These are phyloP conservation scores for Rosa hybrid DNA, from an alignment of 331 rosid genomes.

Conservation along the genomic window DNA sequence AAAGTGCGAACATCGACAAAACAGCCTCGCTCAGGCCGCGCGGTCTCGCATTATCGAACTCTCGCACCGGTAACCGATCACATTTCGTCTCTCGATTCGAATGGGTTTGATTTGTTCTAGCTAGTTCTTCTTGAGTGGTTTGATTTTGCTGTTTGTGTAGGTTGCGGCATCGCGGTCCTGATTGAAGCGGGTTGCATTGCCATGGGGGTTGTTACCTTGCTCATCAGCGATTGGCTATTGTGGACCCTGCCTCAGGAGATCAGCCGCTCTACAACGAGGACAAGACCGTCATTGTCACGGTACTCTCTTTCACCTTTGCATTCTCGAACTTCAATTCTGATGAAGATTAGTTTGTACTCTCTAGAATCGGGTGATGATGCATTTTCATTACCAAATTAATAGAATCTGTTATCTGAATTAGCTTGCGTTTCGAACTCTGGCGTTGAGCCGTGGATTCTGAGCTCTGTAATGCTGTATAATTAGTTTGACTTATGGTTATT, in stretches of 20 bases:
- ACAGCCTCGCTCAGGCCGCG: conserved; percentile 51
- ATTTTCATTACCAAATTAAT: not conserved
- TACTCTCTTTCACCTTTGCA: conserved; percentile 9
- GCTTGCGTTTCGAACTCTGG: not conserved
- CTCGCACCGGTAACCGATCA: conserved; percentile 61
- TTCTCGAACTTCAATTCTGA: not conserved
- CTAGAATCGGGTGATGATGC: not conserved
- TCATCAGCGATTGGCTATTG: conserved; percentile 87
- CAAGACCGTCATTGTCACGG: conserved; percentile 77
- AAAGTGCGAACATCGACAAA: no score
- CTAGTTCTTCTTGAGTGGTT: not conserved
- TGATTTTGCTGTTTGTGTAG: conserved; percentile 32
- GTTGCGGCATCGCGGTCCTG: conserved; percentile 92
- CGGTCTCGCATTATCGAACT: conserved; percentile 86
- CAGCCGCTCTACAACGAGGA: conserved; percentile 92
- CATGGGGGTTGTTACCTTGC: conserved; percentile 75
- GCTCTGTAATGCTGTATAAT: not conserved
- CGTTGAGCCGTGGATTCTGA: not conserved
- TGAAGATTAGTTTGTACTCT: not conserved
- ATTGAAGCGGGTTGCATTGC: conserved; percentile 96
- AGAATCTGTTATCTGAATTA: not conserved
- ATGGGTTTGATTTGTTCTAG: not conserved
- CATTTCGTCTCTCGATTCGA: not conserved
- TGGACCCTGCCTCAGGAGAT: conserved; percentile 93
- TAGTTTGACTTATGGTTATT: not conserved